These are phyloP conservation scores for Aegilops sharonensis DNA, from an alignment of 176 grass and related monocot genomes.

Conservation along the genomic window DNA sequence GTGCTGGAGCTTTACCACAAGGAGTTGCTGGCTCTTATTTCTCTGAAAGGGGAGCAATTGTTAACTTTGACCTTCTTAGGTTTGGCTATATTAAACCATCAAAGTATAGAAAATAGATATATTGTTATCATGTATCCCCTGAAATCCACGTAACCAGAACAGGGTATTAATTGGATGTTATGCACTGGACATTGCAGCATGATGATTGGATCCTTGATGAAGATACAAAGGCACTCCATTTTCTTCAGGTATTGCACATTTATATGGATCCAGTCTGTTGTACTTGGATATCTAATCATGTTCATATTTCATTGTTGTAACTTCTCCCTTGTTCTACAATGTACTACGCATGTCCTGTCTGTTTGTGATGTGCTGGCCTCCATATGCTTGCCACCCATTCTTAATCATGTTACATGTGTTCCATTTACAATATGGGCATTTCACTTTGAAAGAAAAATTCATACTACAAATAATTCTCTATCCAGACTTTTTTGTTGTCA, in stretches of 20 bases:
- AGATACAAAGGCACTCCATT: constrained; percentile 81
- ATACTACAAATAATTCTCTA: constrained; percentile 1
- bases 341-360: not conserved
- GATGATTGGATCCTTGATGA: constrained; percentile 87
- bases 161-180: constrained; percentile 15
- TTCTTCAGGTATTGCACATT: constrained; percentile 63
- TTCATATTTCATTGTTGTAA: constrained; percentile 7
- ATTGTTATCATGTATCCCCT: constrained; percentile 14
- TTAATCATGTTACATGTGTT: not conserved
- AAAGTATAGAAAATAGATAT: constrained; percentile 10
- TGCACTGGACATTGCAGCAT: constrained; percentile 57
- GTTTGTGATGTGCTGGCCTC: not conserved
- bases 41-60: not conserved
- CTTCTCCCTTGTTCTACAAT: not conserved
- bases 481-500: constrained; percentile 15
- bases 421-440: not conserved
- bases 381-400: constrained; percentile 6
- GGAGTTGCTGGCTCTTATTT: not conserved
- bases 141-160: not conserved
- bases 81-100: not conserved
- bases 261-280: constrained; percentile 7
- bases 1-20: not conserved
- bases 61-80: not conserved
- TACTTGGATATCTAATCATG: not conserved
- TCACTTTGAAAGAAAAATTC: not conserved